These are phyloP conservation scores for Daldinia eschscholtzii DNA, from an alignment of 2,329 filamentous ascomycete genomes.

Conservation along the genomic window DNA sequence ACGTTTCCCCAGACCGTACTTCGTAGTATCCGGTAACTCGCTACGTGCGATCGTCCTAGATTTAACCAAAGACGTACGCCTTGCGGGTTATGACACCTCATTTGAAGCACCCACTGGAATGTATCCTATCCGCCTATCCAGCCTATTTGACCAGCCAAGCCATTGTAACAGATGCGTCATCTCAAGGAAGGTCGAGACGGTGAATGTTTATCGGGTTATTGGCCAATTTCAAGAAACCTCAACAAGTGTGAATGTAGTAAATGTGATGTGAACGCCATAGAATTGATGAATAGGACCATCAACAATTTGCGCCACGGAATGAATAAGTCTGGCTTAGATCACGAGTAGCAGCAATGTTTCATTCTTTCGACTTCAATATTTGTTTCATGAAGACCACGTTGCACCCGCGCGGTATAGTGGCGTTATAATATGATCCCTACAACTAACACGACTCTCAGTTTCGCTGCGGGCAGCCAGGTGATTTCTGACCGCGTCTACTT, in stretches of 20 bases:
- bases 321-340: constrained; percentile 9
- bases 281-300: background rate
- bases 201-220: constrained; percentile 11
- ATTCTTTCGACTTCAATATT: constrained; percentile 10
- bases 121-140: too few relatives aligned
- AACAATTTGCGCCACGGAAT: constrained; percentile 5
- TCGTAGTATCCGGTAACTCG: constrained; percentile 30
- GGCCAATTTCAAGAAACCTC: constrained; percentile 8
- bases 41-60: constrained; percentile 26
- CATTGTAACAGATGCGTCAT: constrained; percentile 19
- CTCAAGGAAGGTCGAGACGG: constrained; percentile 26
- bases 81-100: constrained; percentile 20
- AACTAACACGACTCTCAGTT: constrained; percentile 16
- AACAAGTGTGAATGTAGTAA: constrained; percentile 7
- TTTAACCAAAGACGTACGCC: constrained; percentile 29
- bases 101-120: constrained; percentile 26
- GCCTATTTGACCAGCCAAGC: constrained; percentile 20
- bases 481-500: constrained; percentile 26
- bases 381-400: constrained; percentile 26
- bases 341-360: constrained; percentile 20
- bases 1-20: constrained; percentile 28
- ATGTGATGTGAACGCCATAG: background rate
- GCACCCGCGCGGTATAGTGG: constrained; percentile 25
- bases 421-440: constrained; percentile 24
- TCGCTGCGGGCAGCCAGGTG: constrained; percentile 20